A percentile compares a stretch with the other conserved stretches of the same genome.
Conservation (phyloP, 345 rosid species). For the Syzygium jambos region DNA sequence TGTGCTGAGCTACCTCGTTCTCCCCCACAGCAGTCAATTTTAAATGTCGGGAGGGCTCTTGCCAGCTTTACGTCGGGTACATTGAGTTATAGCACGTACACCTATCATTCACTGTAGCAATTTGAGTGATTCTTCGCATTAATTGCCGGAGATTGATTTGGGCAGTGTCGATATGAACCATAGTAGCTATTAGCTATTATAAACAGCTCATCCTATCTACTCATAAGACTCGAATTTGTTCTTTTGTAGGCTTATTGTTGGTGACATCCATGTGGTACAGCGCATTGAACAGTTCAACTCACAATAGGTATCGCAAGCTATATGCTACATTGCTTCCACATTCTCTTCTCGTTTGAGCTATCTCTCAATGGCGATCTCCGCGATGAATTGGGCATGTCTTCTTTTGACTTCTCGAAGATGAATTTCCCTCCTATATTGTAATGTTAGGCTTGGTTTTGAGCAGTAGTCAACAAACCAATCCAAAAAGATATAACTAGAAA, state of each 20-base stretch:
- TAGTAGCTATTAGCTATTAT: background rate
- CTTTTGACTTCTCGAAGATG: background rate
- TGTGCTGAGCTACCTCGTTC: background rate
- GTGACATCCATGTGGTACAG: accelerated
- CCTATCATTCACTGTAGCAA: background rate
- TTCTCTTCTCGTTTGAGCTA: background rate
- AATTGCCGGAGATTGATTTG: background rate
- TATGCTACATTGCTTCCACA: background rate
- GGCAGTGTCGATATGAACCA: background rate
- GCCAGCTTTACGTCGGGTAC: background rate
- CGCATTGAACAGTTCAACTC: accelerated
- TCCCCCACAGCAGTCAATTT: background rate
- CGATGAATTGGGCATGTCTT: background rate
- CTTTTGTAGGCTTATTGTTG: background rate
- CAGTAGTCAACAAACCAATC: background rate
- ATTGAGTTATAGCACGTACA: background rate
- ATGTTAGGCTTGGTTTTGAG: background rate
- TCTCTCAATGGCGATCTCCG: too few relatives aligned
- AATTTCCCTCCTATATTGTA: background rate
- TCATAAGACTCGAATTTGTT: background rate
- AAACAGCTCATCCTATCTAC: background rate
- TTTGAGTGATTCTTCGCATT: background rate
- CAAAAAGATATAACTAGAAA: background rate
- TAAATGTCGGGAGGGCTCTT: background rate
- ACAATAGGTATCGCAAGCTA: too few relatives aligned